Conservation (phyloP, 805 yeast genomes). For the Lipomyces sp. region DNA sequence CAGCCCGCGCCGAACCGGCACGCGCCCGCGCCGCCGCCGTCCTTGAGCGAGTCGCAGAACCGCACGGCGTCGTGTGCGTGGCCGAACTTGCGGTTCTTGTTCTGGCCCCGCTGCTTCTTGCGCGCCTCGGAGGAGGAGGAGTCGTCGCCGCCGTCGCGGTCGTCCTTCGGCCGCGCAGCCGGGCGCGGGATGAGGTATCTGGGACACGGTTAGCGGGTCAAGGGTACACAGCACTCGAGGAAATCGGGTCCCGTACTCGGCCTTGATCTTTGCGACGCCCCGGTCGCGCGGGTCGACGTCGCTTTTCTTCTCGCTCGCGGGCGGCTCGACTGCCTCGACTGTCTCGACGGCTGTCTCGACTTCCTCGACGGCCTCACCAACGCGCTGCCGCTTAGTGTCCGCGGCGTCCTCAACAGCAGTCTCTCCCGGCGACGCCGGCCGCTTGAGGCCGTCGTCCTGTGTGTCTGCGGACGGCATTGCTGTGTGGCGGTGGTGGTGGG, state of each 20-base stretch:
- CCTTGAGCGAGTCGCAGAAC: constrained; percentile 56
- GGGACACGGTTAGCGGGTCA: neutral
- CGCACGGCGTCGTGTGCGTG: constrained; percentile 63
- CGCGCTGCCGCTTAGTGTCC: too few relatives aligned
- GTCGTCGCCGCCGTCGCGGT: constrained; percentile 42
- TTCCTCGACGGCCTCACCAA: neutral
- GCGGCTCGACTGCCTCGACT: constrained; percentile 1
- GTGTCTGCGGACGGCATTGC: too few relatives aligned
- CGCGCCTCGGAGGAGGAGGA: constrained; percentile 43
- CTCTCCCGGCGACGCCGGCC: too few relatives aligned
- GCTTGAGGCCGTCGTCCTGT: too few relatives aligned
- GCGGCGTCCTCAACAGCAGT: too few relatives aligned
- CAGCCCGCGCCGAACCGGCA: constrained; percentile 44
- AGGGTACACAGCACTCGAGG: constrained; percentile 2
- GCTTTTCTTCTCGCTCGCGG: neutral
- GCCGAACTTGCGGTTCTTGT: constrained; percentile 71
- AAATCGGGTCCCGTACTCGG: constrained; percentile 61
- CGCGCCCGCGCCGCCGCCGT: constrained; percentile 34
- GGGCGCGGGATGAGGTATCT: neutral
- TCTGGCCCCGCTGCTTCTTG: constrained; percentile 69
- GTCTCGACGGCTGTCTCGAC: too few relatives aligned
- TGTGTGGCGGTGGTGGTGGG: too few relatives aligned
- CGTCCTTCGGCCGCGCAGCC: neutral
- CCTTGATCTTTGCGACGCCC: constrained; percentile 75
- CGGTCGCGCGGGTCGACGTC: constrained; percentile 36